Percentiles rank a stretch among this genome's conserved stretches.
phyloP scores from a whole-genome alignment of 2,329 filamentous ascomycete genomes.

The Diatrype stigma region DNA sequence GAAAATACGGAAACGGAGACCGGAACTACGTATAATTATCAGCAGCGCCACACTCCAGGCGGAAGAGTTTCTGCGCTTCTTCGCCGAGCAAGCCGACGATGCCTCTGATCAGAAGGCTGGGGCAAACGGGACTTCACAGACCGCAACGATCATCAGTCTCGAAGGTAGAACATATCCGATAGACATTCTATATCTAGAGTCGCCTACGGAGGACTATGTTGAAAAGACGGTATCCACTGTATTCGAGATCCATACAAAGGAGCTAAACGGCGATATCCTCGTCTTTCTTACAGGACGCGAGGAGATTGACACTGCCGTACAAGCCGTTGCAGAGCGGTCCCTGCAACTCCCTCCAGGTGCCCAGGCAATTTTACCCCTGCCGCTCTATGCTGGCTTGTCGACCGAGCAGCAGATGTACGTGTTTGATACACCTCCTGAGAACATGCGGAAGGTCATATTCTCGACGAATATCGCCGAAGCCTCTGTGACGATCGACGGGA shows the following conservation, averaged over 20 bases:
- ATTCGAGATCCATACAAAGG: constrained; percentile 79
- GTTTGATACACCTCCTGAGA: constrained; percentile 77
- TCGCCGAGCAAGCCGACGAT: constrained; percentile 42
- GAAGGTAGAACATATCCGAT: constrained; percentile 88
- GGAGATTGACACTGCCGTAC: constrained; percentile 82
- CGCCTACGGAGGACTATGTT: constrained; percentile 80
- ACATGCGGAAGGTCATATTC: constrained; percentile 86
- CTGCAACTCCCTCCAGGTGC: constrained; percentile 56
- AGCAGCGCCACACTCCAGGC: constrained; percentile 93
- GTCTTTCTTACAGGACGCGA: constrained; percentile 90
- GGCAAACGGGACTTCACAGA: constrained; percentile 18
- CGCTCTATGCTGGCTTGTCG: constrained; percentile 83
- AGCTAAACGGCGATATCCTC: constrained; percentile 80
- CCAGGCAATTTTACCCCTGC: constrained; percentile 63
- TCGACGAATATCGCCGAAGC: constrained; percentile 96
- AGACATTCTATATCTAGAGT: constrained; percentile 75
- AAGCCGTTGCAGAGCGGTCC: constrained; percentile 71
- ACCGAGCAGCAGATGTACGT: constrained; percentile 94
- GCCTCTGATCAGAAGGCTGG: constrained; percentile 24
- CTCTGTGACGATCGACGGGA: constrained; percentile 88
- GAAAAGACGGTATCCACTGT: constrained; percentile 78
- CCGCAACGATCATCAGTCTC: constrained; percentile 69
- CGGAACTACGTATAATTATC: constrained; percentile 81
- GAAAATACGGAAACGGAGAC: constrained; percentile 76
- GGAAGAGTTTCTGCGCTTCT: constrained; percentile 79